A percentile compares a stretch with the other conserved stretches of the same genome.
Conservation (phyloP, 2,329 filamentous ascomycete genomes). For the Colletotrichum sp. region DNA sequence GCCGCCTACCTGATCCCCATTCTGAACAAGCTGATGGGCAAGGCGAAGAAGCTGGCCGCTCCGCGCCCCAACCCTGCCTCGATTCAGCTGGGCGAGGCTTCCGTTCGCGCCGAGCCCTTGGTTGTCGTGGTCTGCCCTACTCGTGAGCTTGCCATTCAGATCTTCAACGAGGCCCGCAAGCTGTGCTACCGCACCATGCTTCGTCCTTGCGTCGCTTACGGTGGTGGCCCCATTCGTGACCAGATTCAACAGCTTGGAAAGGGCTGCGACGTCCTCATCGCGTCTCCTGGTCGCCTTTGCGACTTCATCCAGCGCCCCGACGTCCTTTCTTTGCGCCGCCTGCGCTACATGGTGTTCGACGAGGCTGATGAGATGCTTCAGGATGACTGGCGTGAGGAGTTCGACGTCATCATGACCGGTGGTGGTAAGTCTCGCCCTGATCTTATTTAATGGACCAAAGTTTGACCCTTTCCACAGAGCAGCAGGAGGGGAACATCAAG, state of each 20-base stretch:
- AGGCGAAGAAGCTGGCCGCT: slow-evolving; percentile 86
- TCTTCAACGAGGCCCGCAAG: slow-evolving; percentile 92
- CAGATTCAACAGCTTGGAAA: slow-evolving; percentile 77
- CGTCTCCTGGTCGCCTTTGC: slow-evolving; percentile 82
- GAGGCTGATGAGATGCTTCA: slow-evolving; percentile 94
- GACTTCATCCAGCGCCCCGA: slow-evolving; percentile 81
- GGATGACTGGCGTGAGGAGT: slow-evolving; percentile 77
- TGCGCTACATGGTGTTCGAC: slow-evolving; percentile 85
- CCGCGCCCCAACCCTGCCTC: slow-evolving; percentile 70
- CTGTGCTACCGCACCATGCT: slow-evolving; percentile 96
- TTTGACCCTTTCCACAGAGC: slow-evolving; percentile 54
- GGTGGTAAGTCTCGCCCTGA: slow-evolving; percentile 65
- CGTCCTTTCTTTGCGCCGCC: slow-evolving; percentile 73
- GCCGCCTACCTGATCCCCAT: slow-evolving; percentile 91
- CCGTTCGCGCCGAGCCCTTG: slow-evolving; percentile 81
- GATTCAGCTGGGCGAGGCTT: slow-evolving; percentile 53
- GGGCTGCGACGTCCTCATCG: slow-evolving; percentile 90
- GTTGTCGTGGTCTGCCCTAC: slow-evolving; percentile 87
- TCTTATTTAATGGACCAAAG: not conserved
- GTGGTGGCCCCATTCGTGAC: slow-evolving; percentile 74
- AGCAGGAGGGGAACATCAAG: slow-evolving; percentile 73
- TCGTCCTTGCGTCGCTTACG: slow-evolving; percentile 88
- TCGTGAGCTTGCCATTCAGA: slow-evolving; percentile 90
- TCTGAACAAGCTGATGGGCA: slow-evolving; percentile 91
- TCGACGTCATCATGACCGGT: slow-evolving; percentile 78